Evolutionary conservation across 208 protist species (phyloP), one percentile per base, ranked within the genome.

Genomic region (Crithidia brevicula): DNA sequence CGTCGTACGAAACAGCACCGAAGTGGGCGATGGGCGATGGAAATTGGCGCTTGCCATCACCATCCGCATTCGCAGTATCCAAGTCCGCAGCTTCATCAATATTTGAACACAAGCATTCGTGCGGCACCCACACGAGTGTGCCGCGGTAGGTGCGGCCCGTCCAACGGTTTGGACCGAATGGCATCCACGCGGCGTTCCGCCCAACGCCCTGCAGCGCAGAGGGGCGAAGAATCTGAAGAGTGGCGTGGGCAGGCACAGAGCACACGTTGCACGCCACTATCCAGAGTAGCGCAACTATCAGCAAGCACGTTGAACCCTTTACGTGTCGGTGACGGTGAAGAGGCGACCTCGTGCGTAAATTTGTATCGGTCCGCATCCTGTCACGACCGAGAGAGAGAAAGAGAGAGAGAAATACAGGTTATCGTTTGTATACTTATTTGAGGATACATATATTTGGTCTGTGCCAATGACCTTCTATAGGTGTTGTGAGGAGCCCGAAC

Each of bases 11-110:
- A 0, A 47, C 28, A 3, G 8, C 9, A 0, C 46, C 22, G 11
- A 60, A 18, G 27, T 63, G 54, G 2, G 54, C 22, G 9, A 47
- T 54, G 8, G 54, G 54, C 30, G n/a, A n/a, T n/a, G n/a, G n/a
- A n/a, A n/a, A n/a, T n/a, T n/a, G n/a, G n/a, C n/a, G n/a, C n/a
- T n/a, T n/a, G n/a, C n/a, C n/a, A n/a, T 23, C 25, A 3, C 45
- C 16, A n/a, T 53, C 20, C 8, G 25, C 1, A 0, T 36, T 30
- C 25, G 25, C 18, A 7, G 8, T 16, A 23, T 66, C 50, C 5
- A 66, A 58, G 0, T 33, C 16, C 1, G 40, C 33, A 4, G 38
- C 46, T 1, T 38, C 47, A 8, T 31, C 47, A 2, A 52, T 43
- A 15, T 36, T 23, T 15, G 30, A 43, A 53, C 53, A 56, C 22